Base-by-base conservation (phyloP, 2,329 filamentous ascomycete species). In the Meredithiella fracta region DNA sequence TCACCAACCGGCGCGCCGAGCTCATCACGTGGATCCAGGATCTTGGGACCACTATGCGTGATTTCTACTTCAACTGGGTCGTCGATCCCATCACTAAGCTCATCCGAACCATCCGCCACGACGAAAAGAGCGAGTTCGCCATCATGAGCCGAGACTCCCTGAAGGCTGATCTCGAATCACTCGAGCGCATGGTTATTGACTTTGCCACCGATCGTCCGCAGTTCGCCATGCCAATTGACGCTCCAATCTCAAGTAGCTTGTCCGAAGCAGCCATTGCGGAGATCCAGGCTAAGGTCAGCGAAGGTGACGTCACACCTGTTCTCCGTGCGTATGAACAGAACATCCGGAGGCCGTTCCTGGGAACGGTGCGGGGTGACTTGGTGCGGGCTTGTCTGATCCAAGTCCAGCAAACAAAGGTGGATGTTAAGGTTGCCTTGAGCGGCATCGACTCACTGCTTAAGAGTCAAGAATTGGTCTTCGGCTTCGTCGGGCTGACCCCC, bases 341-440 rank as follows among this genome's bases (percentile, higher is more conserved):
- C 62, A 73, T 98, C 44, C 79, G 85, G 54, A 84, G 74, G 50
- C 92, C 92, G 1, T 81, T 98, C 59, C 74, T 82, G 55, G 90
- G 91, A 6, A 86, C 90, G 0, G 69, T 98, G 17, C 79, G 81
- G 29, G 92, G 92, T 9, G 91, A 97, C 63, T 75, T 98, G 26
- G 78, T 97, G 37, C 83, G 91, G 53, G 89, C 91, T 3, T 78
- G 98, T 26, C 74, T 98, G 47, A 97, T 98, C 56, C 92, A 98
- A 66, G 83, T 98, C 38, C 92, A 98, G 65, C 98, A 98, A 75
- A 97, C 92, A 22, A 98, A 98, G 72, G 92, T 98, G 7, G 92
- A 98, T 65, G 82, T 98, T 11, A 92, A 98, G 68, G 83, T 97
- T 59, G 92, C 92, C 14, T 90, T 98, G 71, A 88, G 86, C 59